These are phyloP conservation scores for Jacaranda copaia DNA, from an alignment of 257 asterid species.

Conservation along the genomic window DNA sequence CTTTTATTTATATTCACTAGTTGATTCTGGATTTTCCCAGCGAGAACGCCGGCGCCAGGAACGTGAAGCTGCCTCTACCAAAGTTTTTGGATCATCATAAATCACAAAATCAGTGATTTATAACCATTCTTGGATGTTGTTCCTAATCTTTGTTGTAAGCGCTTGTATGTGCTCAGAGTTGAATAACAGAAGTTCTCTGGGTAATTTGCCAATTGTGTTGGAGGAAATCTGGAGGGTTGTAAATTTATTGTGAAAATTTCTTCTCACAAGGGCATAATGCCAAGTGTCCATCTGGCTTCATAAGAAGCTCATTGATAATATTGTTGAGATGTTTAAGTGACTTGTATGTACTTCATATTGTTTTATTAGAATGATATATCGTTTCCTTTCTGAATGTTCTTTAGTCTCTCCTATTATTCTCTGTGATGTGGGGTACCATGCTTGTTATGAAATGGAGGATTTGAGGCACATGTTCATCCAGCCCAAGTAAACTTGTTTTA, in stretches of 20 bases:
- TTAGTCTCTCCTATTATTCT: background rate
- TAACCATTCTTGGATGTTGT: slow-evolving; percentile 18
- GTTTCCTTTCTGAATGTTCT: slow-evolving; percentile 3
- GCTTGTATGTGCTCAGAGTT: slow-evolving; percentile 11
- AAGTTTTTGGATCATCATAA: slow-evolving; percentile 48
- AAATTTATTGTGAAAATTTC: slow-evolving; percentile 5
- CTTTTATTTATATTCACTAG: slow-evolving; percentile 10
- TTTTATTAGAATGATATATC: background rate
- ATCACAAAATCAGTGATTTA: slow-evolving; percentile 9
- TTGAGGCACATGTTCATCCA: too few relatives aligned
- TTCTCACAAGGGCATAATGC: slow-evolving; percentile 2
- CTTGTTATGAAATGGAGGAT: too few relatives aligned
- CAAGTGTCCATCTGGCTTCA: slow-evolving; percentile 1
- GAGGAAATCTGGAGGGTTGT: slow-evolving; percentile 2
- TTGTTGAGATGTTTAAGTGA: slow-evolving; percentile 14
- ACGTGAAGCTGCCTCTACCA: slow-evolving; percentile 61
- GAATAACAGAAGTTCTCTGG: background rate
- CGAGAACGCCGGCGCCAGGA: slow-evolving; percentile 67
- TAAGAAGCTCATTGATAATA: slow-evolving; percentile 16
- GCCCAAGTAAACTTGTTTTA: too few relatives aligned
- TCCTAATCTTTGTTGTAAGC: slow-evolving; percentile 15
- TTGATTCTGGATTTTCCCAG: slow-evolving; percentile 50
- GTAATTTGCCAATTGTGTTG: background rate
- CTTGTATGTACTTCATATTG: slow-evolving; percentile 19
- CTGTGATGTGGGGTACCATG: background rate